phyloP scores from a whole-genome alignment of 2,329 filamentous ascomycete species.

The Neoascochyta sp. region DNA sequence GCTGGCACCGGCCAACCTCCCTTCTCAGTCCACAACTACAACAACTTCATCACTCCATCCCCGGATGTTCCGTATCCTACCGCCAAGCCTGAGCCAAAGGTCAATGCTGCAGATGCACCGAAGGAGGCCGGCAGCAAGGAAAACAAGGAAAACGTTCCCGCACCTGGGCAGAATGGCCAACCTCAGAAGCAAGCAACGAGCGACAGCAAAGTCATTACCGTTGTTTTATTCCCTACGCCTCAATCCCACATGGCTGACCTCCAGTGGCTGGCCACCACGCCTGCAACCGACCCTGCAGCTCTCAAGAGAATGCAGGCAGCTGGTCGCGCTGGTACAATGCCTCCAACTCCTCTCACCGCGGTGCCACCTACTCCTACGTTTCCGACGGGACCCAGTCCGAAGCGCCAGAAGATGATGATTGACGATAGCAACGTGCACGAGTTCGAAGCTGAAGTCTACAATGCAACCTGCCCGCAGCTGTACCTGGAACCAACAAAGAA shows the following conservation, averaged over 20 bases:
- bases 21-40: conserved; percentile 91
- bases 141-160: conserved; percentile 58
- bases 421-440: conserved; percentile 69
- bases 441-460: conserved; percentile 71
- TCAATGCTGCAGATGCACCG: conserved; percentile 18
- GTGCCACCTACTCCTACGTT: conserved; percentile 57
- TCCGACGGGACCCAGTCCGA: conserved; percentile 62
- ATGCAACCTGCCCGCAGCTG: conserved; percentile 70
- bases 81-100: conserved; percentile 24
- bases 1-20: conserved; percentile 59
- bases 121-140: conserved; percentile 27
- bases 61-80: conserved; percentile 70
- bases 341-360: conserved; percentile 60
- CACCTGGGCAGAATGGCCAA: conserved; percentile 46
- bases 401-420: conserved; percentile 69
- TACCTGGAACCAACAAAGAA: conserved; percentile 72
- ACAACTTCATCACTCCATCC: conserved; percentile 84
- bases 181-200: conserved; percentile 44
- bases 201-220: conserved; percentile 62
- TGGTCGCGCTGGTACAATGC: conserved; percentile 51
- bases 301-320: conserved; percentile 49
- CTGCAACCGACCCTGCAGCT: conserved; percentile 49
- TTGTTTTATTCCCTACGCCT: conserved; percentile 80
- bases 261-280: conserved; percentile 69
- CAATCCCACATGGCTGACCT: conserved; percentile 74